Base-by-base conservation (phyloP, 306 rosid genomes). In the Cicer judaicum region DNA sequence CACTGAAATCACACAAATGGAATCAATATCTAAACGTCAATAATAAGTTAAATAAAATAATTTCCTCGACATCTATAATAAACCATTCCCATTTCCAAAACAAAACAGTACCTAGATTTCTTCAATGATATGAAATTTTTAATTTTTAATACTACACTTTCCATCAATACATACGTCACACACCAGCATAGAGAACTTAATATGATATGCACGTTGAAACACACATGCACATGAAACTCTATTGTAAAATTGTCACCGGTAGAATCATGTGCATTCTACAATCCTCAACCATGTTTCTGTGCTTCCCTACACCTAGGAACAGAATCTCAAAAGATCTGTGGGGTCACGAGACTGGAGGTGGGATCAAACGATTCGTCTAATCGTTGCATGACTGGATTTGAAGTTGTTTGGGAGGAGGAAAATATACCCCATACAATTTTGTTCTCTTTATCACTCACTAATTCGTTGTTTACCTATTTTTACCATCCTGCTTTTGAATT, bases 1-100 rank as follows among this genome's bases (percentile, higher is more conserved):
- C 99, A 95, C 98, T 95, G 91, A 65, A 83, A 89, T 68, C 82
- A 80, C 73, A 85, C 61, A 75, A 70, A 80, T 62, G 13, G 16
- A 8, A 5, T 77, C 78, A 72, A 68, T 65, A 70, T 62, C 63
- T 64, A 76, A 60, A 71, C 68, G 19, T 70, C 44, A 53, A 42
- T 64, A 47, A 16, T 64, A 65, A 61, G 47, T 48, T 18, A 64
- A 66, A 59, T 52, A 57, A 39, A 57, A 66, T 52, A 57, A 39
- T 52, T 60, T 63, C 78, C 64, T 66, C 24, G 59, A 70, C 66
- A 40, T 15, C 19, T 61, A 78, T 15, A 10, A 63, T 56, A 48
- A 50, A 52, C 14, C 69, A 68, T 73, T 42, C 68, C 6, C 10
- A 44, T 64, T 60, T 79, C 48, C 7, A 59, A 49, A 76, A 41